These are phyloP conservation scores for Chaetomium globosum DNA, from an alignment of 2,329 filamentous ascomycete genomes.

Conservation along the genomic window DNA sequence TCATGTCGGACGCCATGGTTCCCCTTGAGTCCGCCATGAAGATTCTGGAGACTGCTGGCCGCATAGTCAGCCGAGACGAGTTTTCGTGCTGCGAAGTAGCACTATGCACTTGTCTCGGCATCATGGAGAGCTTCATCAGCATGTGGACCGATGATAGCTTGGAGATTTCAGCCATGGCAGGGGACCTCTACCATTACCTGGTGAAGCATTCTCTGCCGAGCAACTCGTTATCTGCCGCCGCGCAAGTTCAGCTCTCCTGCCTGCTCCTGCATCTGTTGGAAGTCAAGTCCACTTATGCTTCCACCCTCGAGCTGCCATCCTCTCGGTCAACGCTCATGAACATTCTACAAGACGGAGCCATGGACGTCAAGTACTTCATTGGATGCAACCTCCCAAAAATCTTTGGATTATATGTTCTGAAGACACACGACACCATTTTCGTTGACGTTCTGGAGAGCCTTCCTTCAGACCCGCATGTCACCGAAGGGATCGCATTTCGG, in stretches of 20 bases:
- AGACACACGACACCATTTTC: slow-evolving; percentile 80
- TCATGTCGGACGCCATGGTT: slow-evolving; percentile 57
- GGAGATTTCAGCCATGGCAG: slow-evolving; percentile 65
- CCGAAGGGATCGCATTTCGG: slow-evolving; percentile 83
- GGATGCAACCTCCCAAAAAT: slow-evolving; percentile 69
- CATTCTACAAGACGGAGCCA: slow-evolving; percentile 67
- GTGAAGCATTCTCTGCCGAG: slow-evolving; percentile 67
- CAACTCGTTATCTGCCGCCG: slow-evolving; percentile 68
- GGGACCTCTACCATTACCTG: slow-evolving; percentile 79
- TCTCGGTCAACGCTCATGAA: slow-evolving; percentile 72
- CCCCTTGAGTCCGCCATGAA: slow-evolving; percentile 50
- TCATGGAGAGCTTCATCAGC: slow-evolving; percentile 65
- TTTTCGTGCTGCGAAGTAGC: slow-evolving; percentile 76
- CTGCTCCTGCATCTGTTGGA: slow-evolving; percentile 73
- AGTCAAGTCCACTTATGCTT: slow-evolving; percentile 67
- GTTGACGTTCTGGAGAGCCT: slow-evolving; percentile 79
- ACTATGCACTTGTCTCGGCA: slow-evolving; percentile 66
- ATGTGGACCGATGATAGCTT: slow-evolving; percentile 65
- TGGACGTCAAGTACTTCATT: slow-evolving; percentile 75
- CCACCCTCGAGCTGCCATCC: slow-evolving; percentile 58
- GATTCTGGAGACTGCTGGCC: slow-evolving; percentile 56
- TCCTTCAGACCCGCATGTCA: slow-evolving; percentile 69
- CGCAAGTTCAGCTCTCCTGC: slow-evolving; percentile 67
- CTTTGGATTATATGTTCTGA: slow-evolving; percentile 80
- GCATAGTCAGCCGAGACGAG: slow-evolving; percentile 57